phyloP scores from a whole-genome alignment of 306 rosid species.

The Abrus precatorius region DNA sequence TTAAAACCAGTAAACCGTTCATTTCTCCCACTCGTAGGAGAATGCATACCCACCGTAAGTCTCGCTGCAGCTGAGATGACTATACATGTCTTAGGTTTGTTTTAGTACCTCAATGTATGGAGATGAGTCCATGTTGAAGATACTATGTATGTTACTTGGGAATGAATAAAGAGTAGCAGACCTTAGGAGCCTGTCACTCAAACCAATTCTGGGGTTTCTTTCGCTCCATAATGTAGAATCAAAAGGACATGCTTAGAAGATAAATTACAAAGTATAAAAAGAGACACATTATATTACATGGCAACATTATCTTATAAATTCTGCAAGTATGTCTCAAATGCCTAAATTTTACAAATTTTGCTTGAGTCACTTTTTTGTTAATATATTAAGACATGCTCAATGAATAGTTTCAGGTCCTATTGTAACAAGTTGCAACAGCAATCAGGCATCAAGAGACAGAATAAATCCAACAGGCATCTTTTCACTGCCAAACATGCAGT shows the following conservation, averaged over 20 bases:
- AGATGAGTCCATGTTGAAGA: constrained; percentile 10
- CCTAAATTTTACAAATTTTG: not conserved
- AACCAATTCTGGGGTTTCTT: not conserved
- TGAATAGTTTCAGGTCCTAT: not conserved
- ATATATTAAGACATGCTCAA: not conserved
- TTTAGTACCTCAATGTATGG: not conserved
- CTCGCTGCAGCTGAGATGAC: constrained; percentile 4
- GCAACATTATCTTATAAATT: not conserved
- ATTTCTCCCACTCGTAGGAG: constrained; percentile 3
- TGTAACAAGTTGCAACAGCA: not conserved
- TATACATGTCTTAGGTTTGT: not conserved
- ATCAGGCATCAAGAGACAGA: not conserved
- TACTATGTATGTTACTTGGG: not conserved
- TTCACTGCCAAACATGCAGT: not conserved
- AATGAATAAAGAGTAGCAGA: constrained; percentile 6
- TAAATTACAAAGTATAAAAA: not conserved
- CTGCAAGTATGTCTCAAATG: not conserved
- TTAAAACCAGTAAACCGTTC: constrained; percentile 19
- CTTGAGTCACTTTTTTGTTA: not conserved
- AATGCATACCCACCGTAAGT: constrained; percentile 3
- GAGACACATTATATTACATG: not conserved
- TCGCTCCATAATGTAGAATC: not conserved
- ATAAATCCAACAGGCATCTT: not conserved
- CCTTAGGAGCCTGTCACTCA: not conserved
- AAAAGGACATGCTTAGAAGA: not conserved